Base-by-base conservation (phyloP, 169 alveolate genomes). In the Perkinsus marinus region DNA sequence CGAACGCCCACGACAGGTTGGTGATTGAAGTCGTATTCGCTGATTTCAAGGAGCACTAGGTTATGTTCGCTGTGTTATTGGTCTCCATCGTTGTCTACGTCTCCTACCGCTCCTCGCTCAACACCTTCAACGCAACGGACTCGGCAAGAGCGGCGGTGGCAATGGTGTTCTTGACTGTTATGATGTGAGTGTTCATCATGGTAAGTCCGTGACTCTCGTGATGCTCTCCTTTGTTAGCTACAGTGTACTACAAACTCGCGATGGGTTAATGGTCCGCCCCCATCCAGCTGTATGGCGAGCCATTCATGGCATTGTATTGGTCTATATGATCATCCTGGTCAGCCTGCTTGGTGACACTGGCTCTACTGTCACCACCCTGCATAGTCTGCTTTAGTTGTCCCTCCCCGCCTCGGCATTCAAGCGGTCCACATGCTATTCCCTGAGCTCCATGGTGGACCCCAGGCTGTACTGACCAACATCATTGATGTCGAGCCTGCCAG, bases 231-330 rank as follows among this genome's bases (percentile, higher is more conserved):
- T 5, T 13, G 7, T 57, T 26, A 57, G 79, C 36, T 93, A 93
- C 91, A 90, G 93, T 22, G 92, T 93, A n/a, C 90, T 93, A 17
- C 94, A 93, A 89, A 68, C 93, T 39, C 89, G 92, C 39, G 95
- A 93, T 39, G 93, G 95, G 34, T 39, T 92, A 68, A 69, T 93
- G 13, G 94, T 93, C 9, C 92, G 94, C 19, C 95, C 95, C 13
- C 95, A 93, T 37, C 95, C 95, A 0, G 95, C 93, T 0, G 46
- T 93, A 46, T 93, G 95, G 95, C 47, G 95, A 3, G 90, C 79
- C 41, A 91, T 93, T 0, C 95, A 93, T 69, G 95, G 93, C 46
- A 39, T 91, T 46, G n/a, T 93, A n/a, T 16, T 93, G 69, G 46
- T 46, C 3, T 92, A 93, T 68, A 68, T 92, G 39, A 36, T 93